phyloP scores from a whole-genome alignment of 768 basidiomycete species.

The Termitomyces sp. region DNA sequence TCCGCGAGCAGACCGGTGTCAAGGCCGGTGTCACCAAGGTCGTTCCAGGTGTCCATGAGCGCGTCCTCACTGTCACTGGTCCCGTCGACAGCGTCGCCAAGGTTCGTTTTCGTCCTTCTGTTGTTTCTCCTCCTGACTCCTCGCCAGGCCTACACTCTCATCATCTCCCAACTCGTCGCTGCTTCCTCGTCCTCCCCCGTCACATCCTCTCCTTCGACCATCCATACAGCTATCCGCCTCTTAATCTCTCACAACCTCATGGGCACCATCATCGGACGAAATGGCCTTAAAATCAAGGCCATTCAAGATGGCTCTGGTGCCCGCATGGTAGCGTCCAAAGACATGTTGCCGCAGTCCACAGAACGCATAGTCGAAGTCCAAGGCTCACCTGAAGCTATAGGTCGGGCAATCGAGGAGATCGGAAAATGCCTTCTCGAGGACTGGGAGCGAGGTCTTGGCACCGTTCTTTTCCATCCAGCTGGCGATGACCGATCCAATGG shows the following conservation, averaged over 20 bases:
- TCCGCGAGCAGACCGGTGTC: slow-evolving; percentile 92
- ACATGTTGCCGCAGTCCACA: slow-evolving; percentile 98
- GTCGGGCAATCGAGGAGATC: slow-evolving; percentile 92
- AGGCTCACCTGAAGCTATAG: slow-evolving; percentile 88
- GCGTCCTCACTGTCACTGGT: slow-evolving; percentile 92
- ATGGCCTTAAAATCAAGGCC: slow-evolving; percentile 96
- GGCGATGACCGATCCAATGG: slow-evolving; percentile 57
- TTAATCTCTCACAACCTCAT: slow-evolving; percentile 99
- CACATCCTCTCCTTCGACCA: slow-evolving; percentile 62
- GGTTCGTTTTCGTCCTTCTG: slow-evolving; percentile 35
- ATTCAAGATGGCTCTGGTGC: slow-evolving; percentile 96
- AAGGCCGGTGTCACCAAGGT: slow-evolving; percentile 99
- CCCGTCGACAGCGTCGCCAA: slow-evolving; percentile 90
- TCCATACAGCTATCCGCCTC: slow-evolving; percentile 89
- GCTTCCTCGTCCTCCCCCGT: slow-evolving; percentile 71
- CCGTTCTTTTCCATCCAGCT: slow-evolving; percentile 95
- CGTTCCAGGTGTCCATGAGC: slow-evolving; percentile 95
- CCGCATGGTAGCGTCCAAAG: slow-evolving; percentile 98
- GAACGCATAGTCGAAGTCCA: slow-evolving; percentile 99
- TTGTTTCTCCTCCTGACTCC: slow-evolving; percentile 8
- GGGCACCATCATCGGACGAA: slow-evolving; percentile 97
- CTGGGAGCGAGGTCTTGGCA: slow-evolving; percentile 92
- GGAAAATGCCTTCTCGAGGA: slow-evolving; percentile 93
- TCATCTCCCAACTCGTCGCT: slow-evolving; percentile 85
- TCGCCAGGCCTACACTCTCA: slow-evolving; percentile 86